Percentiles rank a stretch among this genome's conserved stretches.
Evolutionary conservation across 768 basidiomycete genomes (phyloP).

Genomic region (Auricularia cornea): DNA sequence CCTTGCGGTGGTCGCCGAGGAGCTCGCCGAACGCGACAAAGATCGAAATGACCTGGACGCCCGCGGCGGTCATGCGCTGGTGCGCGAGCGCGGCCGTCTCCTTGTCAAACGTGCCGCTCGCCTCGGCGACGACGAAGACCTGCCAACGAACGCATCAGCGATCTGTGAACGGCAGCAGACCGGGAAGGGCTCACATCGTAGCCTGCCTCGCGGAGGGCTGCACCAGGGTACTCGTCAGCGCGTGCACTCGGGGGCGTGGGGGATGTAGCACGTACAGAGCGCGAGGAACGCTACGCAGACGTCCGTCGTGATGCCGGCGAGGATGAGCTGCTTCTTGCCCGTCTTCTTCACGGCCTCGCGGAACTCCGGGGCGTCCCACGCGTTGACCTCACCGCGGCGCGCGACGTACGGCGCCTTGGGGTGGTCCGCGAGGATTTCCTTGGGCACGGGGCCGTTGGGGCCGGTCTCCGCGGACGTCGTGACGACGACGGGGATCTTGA

Average conservation of each 20-base stretch:
- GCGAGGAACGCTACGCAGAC: too few species aligned
- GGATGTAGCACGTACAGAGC: too few species aligned
- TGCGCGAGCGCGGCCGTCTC: conserved; percentile 38
- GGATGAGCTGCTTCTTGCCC: conserved; percentile 41
- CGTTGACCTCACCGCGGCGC: conserved; percentile 41
- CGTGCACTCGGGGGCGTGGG: too few species aligned
- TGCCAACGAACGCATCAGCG: neutral
- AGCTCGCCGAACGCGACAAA: too few species aligned
- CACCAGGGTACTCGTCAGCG: too few species aligned
- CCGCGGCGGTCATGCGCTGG: conserved; percentile 39
- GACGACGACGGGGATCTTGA: conserved; percentile 37
- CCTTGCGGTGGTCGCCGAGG: too few species aligned
- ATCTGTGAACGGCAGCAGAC: neutral
- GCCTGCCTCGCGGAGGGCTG: conserved; percentile 38
- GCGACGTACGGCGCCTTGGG: conserved; percentile 37
- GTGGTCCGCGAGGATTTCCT: conserved; percentile 38
- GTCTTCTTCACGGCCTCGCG: conserved; percentile 37
- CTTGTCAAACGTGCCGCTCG: conserved; percentile 33
- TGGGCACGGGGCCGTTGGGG: conserved; percentile 40
- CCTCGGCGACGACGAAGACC: conserved; percentile 38
- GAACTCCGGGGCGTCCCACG: conserved; percentile 45
- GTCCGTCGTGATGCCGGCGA: conserved; percentile 44
- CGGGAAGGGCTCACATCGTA: conserved; percentile 25
- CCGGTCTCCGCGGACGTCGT: conserved; percentile 40
- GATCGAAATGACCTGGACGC: too few species aligned